Evolutionary conservation across 2,329 filamentous ascomycete species (phyloP).

Genomic region (Phoma sp.): DNA sequence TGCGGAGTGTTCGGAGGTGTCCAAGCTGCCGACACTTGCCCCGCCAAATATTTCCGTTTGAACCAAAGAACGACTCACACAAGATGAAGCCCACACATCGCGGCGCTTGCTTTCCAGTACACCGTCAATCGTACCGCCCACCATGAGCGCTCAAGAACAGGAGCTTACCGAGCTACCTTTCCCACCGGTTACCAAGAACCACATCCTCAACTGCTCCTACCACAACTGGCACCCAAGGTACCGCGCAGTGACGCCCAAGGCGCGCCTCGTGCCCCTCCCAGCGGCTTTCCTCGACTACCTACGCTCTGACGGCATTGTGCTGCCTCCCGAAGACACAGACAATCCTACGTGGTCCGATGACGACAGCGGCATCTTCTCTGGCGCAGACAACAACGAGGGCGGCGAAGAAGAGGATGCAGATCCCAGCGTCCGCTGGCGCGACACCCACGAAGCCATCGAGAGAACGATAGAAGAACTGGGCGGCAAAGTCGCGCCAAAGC

Average conservation of each 20-base stretch:
- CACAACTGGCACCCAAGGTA: conserved; percentile 91
- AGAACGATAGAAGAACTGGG: conserved; percentile 80
- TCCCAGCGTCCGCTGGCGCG: conserved; percentile 68
- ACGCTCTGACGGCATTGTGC: conserved; percentile 87
- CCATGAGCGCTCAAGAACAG: conserved; percentile 30
- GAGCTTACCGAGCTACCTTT: conserved; percentile 65
- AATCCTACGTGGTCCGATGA: conserved; percentile 53
- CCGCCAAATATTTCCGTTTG: conserved; percentile 35
- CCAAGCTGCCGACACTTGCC: conserved; percentile 22
- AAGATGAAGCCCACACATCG: conserved; percentile 30
- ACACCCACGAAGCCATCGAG: conserved; percentile 79
- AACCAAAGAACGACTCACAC: conserved; percentile 31
- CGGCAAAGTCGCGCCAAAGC: conserved; percentile 85
- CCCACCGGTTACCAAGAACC: conserved; percentile 80
- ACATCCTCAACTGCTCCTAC: conserved; percentile 94
- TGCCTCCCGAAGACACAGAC: conserved; percentile 72
- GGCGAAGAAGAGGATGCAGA: conserved; percentile 60
- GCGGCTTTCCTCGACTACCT: conserved; percentile 82
- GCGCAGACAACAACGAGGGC: conserved; percentile 51
- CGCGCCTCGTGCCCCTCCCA: conserved; percentile 80
- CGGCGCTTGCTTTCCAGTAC: not conserved
- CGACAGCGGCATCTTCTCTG: conserved; percentile 60
- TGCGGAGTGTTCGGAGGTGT: conserved; percentile 35
- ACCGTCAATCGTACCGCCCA: conserved; percentile 12
- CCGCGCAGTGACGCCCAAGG: conserved; percentile 80